These are phyloP conservation scores for Eragrostis curvula DNA, from an alignment of 176 grass and related monocot species.

Conservation along the genomic window DNA sequence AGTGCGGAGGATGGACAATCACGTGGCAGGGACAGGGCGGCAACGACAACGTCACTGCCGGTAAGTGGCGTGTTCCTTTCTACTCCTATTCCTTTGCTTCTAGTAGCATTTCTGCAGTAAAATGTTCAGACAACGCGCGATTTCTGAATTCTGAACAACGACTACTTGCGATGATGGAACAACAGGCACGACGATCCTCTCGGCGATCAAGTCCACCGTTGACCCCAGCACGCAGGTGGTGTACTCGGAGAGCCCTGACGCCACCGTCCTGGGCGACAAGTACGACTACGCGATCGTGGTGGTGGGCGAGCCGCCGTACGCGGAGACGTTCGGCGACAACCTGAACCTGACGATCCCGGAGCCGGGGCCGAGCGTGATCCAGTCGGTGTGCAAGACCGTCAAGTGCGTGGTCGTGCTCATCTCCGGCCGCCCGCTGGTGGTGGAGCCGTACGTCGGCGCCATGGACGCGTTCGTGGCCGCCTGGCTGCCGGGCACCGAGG, in stretches of 20 bases:
- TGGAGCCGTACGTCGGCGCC: constrained; percentile 69
- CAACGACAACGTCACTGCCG: constrained; percentile 50
- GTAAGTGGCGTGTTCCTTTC: constrained; percentile 20
- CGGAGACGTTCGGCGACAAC: constrained; percentile 67
- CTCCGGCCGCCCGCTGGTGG: constrained; percentile 80
- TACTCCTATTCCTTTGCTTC: background rate
- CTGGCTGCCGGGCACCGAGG: constrained; percentile 85
- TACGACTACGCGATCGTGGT: constrained; percentile 75
- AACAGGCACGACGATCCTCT: constrained; percentile 75
- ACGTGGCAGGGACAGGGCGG: constrained; percentile 66
- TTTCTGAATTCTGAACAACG: constrained; percentile 7
- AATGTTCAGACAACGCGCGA: too few relatives aligned
- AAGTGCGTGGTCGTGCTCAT: constrained; percentile 80
- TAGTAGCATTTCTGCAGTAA: too few relatives aligned
- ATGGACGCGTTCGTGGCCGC: constrained; percentile 86
- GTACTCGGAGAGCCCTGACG: constrained; percentile 65
- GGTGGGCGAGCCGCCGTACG: constrained; percentile 71
- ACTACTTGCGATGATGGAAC: background rate
- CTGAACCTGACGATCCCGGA: constrained; percentile 80
- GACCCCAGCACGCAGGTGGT: constrained; percentile 66
- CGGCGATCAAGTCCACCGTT: constrained; percentile 59
- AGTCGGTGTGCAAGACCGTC: constrained; percentile 60
- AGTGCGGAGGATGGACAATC: constrained; percentile 82
- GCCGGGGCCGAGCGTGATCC: constrained; percentile 63
- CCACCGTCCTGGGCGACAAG: constrained; percentile 39